Conservation (phyloP, 805 yeast species). For the Ogataea trehalophila region DNA sequence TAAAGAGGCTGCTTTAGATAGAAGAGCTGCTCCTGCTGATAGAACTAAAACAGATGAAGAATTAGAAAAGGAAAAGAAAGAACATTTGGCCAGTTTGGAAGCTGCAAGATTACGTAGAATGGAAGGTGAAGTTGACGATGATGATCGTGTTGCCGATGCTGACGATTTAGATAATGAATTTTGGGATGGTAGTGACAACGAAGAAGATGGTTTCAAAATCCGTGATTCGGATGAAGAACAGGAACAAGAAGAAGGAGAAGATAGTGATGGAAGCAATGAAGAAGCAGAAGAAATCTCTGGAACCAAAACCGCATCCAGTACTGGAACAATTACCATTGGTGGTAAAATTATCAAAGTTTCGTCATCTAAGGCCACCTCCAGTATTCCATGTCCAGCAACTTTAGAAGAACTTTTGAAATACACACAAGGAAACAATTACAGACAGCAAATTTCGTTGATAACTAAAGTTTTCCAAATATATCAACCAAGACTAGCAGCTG, state of each 20-base stretch:
- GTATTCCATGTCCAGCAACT: constrained; percentile 42
- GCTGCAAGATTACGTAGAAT: constrained; percentile 66
- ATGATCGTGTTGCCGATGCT: constrained; percentile 47
- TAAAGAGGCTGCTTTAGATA: constrained; percentile 61
- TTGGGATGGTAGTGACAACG: constrained; percentile 55
- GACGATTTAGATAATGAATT: constrained; percentile 69
- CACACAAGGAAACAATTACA: constrained; percentile 28
- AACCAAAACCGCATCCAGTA: constrained; percentile 3
- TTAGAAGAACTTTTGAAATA: constrained; percentile 40
- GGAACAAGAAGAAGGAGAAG: constrained; percentile 31
- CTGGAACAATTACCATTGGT: constrained; percentile 30
- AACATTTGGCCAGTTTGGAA: constrained; percentile 58
- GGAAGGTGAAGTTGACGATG: constrained; percentile 48
- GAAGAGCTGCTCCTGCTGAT: constrained; percentile 76
- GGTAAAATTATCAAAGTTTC: constrained; percentile 25
- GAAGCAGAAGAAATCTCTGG: constrained; percentile 14
- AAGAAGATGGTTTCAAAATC: constrained; percentile 39
- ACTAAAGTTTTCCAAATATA: constrained; percentile 52
- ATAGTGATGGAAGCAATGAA: constrained; percentile 26
- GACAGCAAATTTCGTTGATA: constrained; percentile 44
- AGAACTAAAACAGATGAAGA: constrained; percentile 79
- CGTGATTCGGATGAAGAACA: constrained; percentile 38
- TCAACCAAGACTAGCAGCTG: constrained; percentile 75
- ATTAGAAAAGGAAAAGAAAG: constrained; percentile 51
- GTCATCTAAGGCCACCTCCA: constrained; percentile 11